Base-by-base conservation (phyloP, 495 filamentous ascomycete species). In the Filosporella fistucella region DNA sequence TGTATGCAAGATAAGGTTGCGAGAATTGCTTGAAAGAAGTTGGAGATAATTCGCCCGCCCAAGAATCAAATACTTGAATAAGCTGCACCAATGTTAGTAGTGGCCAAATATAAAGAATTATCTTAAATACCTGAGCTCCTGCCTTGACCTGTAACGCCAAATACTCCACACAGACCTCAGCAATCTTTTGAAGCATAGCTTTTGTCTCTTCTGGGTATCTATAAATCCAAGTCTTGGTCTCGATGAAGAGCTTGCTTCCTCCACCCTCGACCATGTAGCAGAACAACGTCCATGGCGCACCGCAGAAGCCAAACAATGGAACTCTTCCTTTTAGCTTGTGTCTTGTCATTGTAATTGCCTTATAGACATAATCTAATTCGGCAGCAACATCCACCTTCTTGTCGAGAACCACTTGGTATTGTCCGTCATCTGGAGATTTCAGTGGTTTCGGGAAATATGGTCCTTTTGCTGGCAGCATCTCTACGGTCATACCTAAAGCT, bases 201-300 rank as follows among this genome's bases (percentile, higher is more conserved):
- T 91, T 88, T 38, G 82, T 81, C 63, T 85, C 89, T 48, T 84
- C 71, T 2, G 87, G 81, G 55, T 95, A 88, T 67, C 84, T 88
- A 70, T 91, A 96, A 32, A 96, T 80, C 94, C 94, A 98, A 13
- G 84, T 93, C 77, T 98, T 98, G 42, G 73, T 78, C 66, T 95
- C 77, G 32, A 86, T 79, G 65, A 96, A 97, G 60, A 96, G 70
- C 70, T 96, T 97, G 60, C 81, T 90, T 11, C 93, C 91, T 11
- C 93, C 93, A 5, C 93, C 93, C 66, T 98, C 93, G 12, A 96
- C 89, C 93, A 98, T 98, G 67, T 98, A 98, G 71, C 89, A 93
- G 55, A 97, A 73, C 49, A 98, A 67, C 0, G 93, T 98, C 89
- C 93, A 98, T 1, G 93, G 93, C 2, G 93, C 91, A 14, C 93